Conservation (phyloP, 2,329 filamentous ascomycete genomes). For the Coleophoma crateriformis region DNA sequence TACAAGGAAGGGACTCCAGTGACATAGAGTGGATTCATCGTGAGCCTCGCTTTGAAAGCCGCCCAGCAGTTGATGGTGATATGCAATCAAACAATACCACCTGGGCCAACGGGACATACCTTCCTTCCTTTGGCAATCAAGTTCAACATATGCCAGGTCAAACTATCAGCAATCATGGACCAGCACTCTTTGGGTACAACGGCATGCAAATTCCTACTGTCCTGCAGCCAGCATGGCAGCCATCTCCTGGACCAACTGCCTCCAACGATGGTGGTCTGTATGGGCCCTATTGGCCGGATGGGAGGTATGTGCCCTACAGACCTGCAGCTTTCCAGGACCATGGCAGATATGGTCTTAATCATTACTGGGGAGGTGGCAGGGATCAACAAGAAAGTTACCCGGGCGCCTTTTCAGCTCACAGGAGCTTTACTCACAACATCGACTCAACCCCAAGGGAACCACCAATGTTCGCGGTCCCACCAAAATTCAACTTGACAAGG, state of each 20-base stretch:
- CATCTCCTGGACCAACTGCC: constrained; percentile 50
- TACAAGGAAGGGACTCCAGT: constrained; percentile 12
- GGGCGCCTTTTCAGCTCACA: constrained; percentile 1
- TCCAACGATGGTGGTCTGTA: constrained; percentile 51
- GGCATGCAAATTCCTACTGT: constrained; percentile 49
- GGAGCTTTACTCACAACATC: constrained; percentile 2
- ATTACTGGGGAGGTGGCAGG: constrained; percentile 5
- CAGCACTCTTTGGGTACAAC: constrained; percentile 27
- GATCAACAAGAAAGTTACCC: background rate
- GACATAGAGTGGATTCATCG: constrained; percentile 20
- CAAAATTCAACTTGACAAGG: background rate
- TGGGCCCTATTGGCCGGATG: constrained; percentile 59
- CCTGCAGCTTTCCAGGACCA: constrained; percentile 51
- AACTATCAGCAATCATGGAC: constrained; percentile 15
- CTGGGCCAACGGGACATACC: constrained; percentile 14
- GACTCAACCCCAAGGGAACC: constrained; percentile 4
- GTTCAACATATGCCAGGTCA: constrained; percentile 18
- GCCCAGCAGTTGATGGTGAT: constrained; percentile 4
- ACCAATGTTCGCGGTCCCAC: constrained; percentile 1
- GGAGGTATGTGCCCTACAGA: constrained; percentile 46
- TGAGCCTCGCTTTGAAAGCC: constrained; percentile 9
- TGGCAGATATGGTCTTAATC: constrained; percentile 26
- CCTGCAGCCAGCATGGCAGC: constrained; percentile 52
- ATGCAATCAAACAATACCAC: constrained; percentile 6
- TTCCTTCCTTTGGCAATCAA: constrained; percentile 14